Base-by-base conservation (phyloP, 257 asterid species). In the Ilex asprella region DNA sequence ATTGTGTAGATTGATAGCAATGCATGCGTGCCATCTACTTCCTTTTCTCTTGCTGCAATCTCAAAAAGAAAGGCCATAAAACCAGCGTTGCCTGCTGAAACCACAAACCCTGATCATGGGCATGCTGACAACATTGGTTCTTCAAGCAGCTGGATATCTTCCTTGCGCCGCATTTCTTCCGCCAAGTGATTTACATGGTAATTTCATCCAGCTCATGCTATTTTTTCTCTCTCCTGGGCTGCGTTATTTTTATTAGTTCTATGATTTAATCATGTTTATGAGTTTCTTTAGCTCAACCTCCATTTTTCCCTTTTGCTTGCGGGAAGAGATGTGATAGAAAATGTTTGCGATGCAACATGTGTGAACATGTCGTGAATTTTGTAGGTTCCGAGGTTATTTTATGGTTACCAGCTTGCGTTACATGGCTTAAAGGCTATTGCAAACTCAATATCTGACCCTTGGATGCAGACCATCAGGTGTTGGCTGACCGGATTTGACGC, bases 101-200 rank as follows among this genome's bases (percentile, higher is more conserved):
- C 61, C 27, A 41, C 87, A 65, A 85, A 82, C 70, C 79, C 82
- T 65, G 83, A 71, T 68, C 78, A 70, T 51, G 86, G 78, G 76
- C 81, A 76, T 71, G 84, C 78, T 51, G 94, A 83, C 61, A 83
- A 50, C 61, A 65, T 77, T 52, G 96, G 86, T 67, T 91, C 90
- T 68, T 80, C 97, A 56, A 84, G 91, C 79, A 79, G 95, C 81
- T 92, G 99, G 95, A 85, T 89, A 63, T 85, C 96, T 62, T 83
- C 96, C 52, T 75, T 86, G 57, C 91, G 95, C 12, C 96, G 97
- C 68, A 85, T 89, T 61, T 89, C 99, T 58, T 89, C 99, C 49
- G 76, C 97, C 12, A 92, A 92, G 79, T 92, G 76, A 81, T 71
- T 31, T 56, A 62, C 55, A 51, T 75, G 60, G 55, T 62, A 59